Conservation (phyloP, 306 rosid species). For the Gastrolobium villosum region DNA sequence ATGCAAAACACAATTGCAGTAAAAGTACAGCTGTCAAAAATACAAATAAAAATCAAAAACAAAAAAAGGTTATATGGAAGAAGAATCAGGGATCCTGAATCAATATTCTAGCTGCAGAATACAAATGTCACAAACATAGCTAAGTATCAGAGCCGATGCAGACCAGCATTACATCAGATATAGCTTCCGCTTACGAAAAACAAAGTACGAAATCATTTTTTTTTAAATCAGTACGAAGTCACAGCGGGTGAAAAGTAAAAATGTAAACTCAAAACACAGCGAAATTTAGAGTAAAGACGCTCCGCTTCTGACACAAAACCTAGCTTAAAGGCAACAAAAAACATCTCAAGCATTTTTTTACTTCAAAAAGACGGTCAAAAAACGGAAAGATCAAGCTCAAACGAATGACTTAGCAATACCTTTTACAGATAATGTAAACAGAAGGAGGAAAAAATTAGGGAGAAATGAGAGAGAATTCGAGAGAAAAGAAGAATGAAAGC, state of each 20-base stretch:
- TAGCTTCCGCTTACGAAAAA: not conserved
- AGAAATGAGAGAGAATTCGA: too few relatives aligned
- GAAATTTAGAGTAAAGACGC: not conserved
- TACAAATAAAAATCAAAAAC: not conserved
- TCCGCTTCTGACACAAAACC: not conserved
- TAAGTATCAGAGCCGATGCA: not conserved
- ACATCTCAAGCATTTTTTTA: not conserved
- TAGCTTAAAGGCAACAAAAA: not conserved
- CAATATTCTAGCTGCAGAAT: not conserved
- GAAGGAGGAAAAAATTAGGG: too few relatives aligned
- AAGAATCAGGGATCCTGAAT: not conserved
- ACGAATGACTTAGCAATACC: too few relatives aligned
- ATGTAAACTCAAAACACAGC: not conserved
- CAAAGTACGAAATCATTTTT: not conserved
- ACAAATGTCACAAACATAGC: not conserved
- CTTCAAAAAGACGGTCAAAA: not conserved
- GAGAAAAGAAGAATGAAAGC: too few relatives aligned
- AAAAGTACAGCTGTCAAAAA: not conserved
- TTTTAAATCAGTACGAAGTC: not conserved
- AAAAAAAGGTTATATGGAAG: not conserved
- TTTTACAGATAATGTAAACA: too few relatives aligned
- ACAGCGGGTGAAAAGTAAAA: not conserved
- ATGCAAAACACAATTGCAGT: constrained; percentile 8
- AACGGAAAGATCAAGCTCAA: not conserved
- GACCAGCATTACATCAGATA: not conserved